Base-by-base conservation (phyloP, 2,329 filamentous ascomycete species). In the Cercospora sojina region DNA sequence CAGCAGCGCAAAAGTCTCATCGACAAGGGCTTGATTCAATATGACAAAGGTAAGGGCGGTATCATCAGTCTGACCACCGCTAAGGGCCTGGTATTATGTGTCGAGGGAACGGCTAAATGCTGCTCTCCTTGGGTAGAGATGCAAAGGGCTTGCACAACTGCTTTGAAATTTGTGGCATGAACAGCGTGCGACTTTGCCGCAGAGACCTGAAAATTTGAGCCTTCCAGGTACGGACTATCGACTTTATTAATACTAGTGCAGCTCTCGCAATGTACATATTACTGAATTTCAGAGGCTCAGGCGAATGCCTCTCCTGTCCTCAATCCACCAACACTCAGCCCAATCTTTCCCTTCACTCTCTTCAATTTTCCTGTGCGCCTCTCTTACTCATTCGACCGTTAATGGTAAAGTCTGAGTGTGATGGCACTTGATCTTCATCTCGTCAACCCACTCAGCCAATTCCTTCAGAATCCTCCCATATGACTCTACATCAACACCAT, bases 351-450 rank as follows among this genome's bases (percentile, higher is more conserved):
- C 56, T 80, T 75, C 1, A 13, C 78, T 78, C 16, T 68, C 73
- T 66, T 82, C 79, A 35, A 81, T 74, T 13, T 75, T 69, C 63
- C 76, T 69, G 69, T 83, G 81, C 12, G 77, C 81, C 64, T 79
- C 75, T 51, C 75, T 77, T 29, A 83, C 53, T 0, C 80, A 80
- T 51, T 79, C 75, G 1, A 76, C 69, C 25, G 77, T 80, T 38
- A 80, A 67, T 49, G 72, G 76, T 27, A 80, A 56, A 59, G 74
- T 75, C 69, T 77, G 74, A 55, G 71, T 79, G 65, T 80, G 69
- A 72, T 81, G 78, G 51, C 77, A 80, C 66, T 78, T 76, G 38
- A 82, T 70, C 8, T 66, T 74, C 0, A 78, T 79, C 2, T 75
- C 69, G 58, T 81, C 80, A 13, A 82, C 35, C 53, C 77, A 67